A percentile compares a stretch with the other conserved stretches of the same genome.
Conservation (phyloP, 495 filamentous ascomycete species). For the Xylaria sp. region DNA sequence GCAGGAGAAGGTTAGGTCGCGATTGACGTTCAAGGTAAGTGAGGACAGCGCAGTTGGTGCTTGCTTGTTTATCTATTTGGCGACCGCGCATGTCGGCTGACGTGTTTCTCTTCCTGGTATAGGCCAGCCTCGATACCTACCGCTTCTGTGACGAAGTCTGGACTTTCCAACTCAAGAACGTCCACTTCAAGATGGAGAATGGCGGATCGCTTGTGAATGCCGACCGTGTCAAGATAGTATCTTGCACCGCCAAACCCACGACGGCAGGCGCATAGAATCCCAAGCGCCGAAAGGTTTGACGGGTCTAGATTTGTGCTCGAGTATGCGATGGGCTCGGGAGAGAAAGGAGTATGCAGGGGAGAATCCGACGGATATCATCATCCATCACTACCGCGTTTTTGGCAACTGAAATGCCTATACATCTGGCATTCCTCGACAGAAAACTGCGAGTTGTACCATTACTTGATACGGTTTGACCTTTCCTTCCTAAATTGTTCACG, state of each 20-base stretch:
- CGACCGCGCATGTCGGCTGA: neutral
- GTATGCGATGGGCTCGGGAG: neutral
- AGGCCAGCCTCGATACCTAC: conserved; percentile 99
- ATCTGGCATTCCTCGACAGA: neutral
- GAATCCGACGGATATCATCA: neutral
- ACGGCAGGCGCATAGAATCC: conserved; percentile 48
- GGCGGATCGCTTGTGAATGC: conserved; percentile 59
- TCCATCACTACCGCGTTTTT: neutral
- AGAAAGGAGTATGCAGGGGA: neutral
- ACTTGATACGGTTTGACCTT: neutral
- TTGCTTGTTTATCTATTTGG: neutral
- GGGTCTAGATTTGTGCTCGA: neutral
- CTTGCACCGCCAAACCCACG: conserved; percentile 86
- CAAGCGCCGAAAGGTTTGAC: no score
- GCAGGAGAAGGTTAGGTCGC: conserved; percentile 86
- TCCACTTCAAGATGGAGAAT: conserved; percentile 95
- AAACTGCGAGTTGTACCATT: neutral
- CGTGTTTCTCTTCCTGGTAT: conserved; percentile 23
- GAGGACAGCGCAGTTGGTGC: neutral
- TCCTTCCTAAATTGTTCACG: neutral
- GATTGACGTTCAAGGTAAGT: conserved; percentile 92
- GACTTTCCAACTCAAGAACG: conserved; percentile 99
- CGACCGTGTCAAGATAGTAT: conserved; percentile 96
- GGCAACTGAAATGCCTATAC: neutral
- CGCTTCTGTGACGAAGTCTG: conserved; percentile 99